Percentiles rank a stretch among this genome's conserved stretches.
Evolutionary conservation across 2,329 filamentous ascomycete genomes (phyloP).

Genomic region (Epichloe aotearoae): DNA sequence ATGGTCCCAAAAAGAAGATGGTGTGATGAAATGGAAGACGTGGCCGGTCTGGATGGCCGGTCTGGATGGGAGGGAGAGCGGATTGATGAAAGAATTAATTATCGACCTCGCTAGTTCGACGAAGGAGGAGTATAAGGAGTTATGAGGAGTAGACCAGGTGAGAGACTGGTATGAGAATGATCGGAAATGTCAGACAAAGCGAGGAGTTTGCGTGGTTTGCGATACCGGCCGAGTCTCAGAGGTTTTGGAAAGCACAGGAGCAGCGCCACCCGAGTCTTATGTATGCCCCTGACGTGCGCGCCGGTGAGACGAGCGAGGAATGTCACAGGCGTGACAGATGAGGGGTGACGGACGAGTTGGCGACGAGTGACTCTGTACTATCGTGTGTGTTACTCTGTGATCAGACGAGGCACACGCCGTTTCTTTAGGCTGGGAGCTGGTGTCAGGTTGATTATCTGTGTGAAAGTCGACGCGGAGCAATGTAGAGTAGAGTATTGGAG

Average conservation of each 20-base stretch:
- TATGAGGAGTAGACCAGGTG: not conserved
- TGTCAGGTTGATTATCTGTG: slow-evolving; percentile 1
- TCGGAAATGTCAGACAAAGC: slow-evolving; percentile 4
- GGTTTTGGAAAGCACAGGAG: slow-evolving; percentile 3
- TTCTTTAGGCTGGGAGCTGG: slow-evolving; percentile 3
- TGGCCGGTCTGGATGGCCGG: not conserved
- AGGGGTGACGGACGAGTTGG: slow-evolving; percentile 7
- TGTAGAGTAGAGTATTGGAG: slow-evolving; percentile 1
- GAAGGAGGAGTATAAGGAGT: not conserved
- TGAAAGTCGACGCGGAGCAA: not conserved
- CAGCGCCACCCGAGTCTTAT: slow-evolving; percentile 5
- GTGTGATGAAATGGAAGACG: not conserved
- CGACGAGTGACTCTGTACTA: not conserved
- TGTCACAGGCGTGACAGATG: slow-evolving; percentile 3
- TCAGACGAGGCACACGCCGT: not conserved
- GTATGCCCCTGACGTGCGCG: slow-evolving; percentile 2
- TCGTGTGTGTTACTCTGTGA: slow-evolving; percentile 1
- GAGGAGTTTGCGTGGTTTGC: slow-evolving; percentile 1
- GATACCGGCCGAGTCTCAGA: slow-evolving; percentile 5
- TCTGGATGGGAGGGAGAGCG: not conserved
- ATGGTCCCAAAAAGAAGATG: not conserved
- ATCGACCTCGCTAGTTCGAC: not conserved
- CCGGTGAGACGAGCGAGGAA: slow-evolving; percentile 6
- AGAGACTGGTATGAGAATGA: slow-evolving; percentile 4
- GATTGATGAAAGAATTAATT: not conserved